These are phyloP conservation scores for Aspergillus nomiae DNA, from an alignment of 2,329 filamentous ascomycete genomes.

Conservation along the genomic window DNA sequence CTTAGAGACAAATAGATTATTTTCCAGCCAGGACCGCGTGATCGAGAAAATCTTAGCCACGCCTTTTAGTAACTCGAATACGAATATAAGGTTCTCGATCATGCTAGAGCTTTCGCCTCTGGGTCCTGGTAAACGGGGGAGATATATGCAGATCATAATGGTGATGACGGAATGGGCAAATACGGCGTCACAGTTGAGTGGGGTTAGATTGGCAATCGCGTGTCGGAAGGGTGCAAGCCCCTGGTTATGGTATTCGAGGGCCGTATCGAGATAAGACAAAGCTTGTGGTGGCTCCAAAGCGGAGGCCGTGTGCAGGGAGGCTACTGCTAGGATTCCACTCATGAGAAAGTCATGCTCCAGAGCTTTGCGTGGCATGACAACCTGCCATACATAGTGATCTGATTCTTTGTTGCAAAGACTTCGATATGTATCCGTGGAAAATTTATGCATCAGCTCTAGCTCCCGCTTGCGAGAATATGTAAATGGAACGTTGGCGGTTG, in stretches of 20 bases:
- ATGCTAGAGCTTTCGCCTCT: conserved; percentile 33
- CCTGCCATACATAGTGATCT: conserved; percentile 42
- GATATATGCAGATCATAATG: conserved; percentile 37
- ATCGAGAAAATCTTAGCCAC: conserved; percentile 37
- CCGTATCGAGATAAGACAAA: conserved; percentile 38
- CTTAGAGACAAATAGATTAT: conserved; percentile 53
- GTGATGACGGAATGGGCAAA: conserved; percentile 41
- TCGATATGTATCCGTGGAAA: conserved; percentile 50
- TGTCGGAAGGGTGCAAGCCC: conserved; percentile 37
- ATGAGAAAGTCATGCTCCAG: conserved; percentile 45
- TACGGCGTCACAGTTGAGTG: conserved; percentile 40
- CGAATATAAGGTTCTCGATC: conserved; percentile 38
- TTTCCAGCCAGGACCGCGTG: conserved; percentile 47
- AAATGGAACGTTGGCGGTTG: conserved; percentile 9
- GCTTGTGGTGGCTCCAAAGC: conserved; percentile 30
- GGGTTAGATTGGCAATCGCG: conserved; percentile 37
- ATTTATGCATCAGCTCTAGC: conserved; percentile 57
- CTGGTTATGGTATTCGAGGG: conserved; percentile 39
- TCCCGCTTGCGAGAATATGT: conserved; percentile 33
- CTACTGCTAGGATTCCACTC: conserved; percentile 43
- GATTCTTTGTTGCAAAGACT: conserved; percentile 39
- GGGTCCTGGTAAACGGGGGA: conserved; percentile 35
- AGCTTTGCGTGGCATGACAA: conserved; percentile 43
- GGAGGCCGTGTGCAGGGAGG: conserved; percentile 44
- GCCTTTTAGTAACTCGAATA: conserved; percentile 40